Evolutionary conservation across 2,329 filamentous ascomycete genomes (phyloP).

Genomic region (Penicillium glabrum): DNA sequence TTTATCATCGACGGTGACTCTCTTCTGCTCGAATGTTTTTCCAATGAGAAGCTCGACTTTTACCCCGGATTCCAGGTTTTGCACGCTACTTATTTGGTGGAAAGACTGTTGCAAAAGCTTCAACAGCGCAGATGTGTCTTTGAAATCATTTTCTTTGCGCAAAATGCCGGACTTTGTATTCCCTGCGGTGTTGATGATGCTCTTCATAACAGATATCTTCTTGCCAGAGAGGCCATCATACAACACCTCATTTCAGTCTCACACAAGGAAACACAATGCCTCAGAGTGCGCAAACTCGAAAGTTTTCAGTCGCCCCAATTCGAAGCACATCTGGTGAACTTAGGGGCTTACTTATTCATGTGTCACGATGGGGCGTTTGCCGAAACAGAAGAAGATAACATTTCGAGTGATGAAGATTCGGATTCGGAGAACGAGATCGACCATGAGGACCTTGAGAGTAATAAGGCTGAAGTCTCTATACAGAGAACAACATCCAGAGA

Average conservation of each 20-base stretch:
- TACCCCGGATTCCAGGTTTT: slow-evolving; percentile 65
- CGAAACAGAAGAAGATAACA: not conserved
- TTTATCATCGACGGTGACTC: slow-evolving; percentile 75
- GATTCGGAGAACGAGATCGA: not conserved
- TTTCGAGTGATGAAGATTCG: not conserved
- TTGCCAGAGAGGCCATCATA: slow-evolving; percentile 64
- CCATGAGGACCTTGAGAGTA: not conserved
- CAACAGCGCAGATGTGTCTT: slow-evolving; percentile 67
- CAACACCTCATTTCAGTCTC: slow-evolving; percentile 58
- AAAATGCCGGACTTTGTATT: slow-evolving; percentile 53
- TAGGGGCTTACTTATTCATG: slow-evolving; percentile 66
- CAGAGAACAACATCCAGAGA: slow-evolving; percentile 12
- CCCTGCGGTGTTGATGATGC: slow-evolving; percentile 42
- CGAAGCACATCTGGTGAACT: slow-evolving; percentile 52
- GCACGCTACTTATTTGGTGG: slow-evolving; percentile 68
- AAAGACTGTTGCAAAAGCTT: slow-evolving; percentile 63
- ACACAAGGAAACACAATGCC: slow-evolving; percentile 33
- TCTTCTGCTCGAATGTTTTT: slow-evolving; percentile 64
- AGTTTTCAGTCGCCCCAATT: slow-evolving; percentile 49
- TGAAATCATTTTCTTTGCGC: slow-evolving; percentile 67
- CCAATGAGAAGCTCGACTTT: slow-evolving; percentile 65
- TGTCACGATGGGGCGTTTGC: slow-evolving; percentile 59
- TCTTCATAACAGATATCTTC: slow-evolving; percentile 54
- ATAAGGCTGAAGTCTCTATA: not conserved
- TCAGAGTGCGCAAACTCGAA: slow-evolving; percentile 25